A percentile compares a stretch with the other conserved stretches of the same genome.
Conservation (phyloP, 2,329 filamentous ascomycete species). For the Fusarium xyrophilum region DNA sequence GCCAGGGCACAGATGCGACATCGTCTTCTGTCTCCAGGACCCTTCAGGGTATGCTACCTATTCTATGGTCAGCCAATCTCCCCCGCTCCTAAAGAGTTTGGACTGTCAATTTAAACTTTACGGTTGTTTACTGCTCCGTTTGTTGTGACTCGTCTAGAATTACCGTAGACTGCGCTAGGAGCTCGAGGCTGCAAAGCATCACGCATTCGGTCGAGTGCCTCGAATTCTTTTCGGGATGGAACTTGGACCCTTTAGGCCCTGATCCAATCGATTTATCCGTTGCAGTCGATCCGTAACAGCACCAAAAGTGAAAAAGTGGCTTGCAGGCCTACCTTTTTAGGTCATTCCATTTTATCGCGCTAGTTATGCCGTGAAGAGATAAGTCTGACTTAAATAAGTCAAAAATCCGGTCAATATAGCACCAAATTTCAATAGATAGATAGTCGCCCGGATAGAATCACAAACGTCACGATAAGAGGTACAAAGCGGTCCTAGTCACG, state of each 20-base stretch:
- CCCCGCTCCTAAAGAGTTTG: neutral
- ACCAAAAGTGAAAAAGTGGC: no score
- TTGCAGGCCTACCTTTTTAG: no score
- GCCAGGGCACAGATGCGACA: slow-evolving; percentile 25
- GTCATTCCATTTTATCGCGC: no score
- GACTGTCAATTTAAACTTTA: slow-evolving; percentile 3
- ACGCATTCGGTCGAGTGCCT: slow-evolving; percentile 5
- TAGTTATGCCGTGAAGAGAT: no score
- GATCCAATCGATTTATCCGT: no score
- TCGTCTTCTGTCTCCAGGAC: slow-evolving; percentile 9
- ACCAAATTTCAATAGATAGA: no score
- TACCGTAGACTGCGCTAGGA: slow-evolving; percentile 20
- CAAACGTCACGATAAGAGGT: no score
- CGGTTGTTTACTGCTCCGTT: neutral
- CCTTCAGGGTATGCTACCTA: slow-evolving; percentile 18
- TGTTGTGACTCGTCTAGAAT: slow-evolving; percentile 18
- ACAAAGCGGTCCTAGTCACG: no score
- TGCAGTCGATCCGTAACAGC: no score
- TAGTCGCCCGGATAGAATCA: no score
- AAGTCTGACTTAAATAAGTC: no score
- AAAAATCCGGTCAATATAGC: no score
- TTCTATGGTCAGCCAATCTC: slow-evolving; percentile 7
- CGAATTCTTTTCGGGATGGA: slow-evolving; percentile 8
- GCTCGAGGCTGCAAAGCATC: slow-evolving; percentile 6
- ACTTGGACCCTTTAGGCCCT: slow-evolving; percentile 6